Evolutionary conservation across 441 rosid genomes (phyloP).

Genomic region (Mallotus japonicus): DNA sequence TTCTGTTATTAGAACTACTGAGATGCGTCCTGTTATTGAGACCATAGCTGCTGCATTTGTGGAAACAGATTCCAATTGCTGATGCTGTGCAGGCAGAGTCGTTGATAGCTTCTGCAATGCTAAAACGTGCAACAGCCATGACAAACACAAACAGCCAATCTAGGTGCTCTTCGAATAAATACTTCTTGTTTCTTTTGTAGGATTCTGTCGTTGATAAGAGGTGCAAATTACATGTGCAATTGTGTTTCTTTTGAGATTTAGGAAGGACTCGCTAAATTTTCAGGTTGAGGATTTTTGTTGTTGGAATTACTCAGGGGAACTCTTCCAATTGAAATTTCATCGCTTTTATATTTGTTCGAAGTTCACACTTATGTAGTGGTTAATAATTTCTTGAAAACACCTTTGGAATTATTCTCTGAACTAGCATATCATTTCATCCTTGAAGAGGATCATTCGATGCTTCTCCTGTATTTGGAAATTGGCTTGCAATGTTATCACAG

Average conservation of each 20-base stretch:
- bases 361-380: neutral
- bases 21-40: slow-evolving; percentile 20
- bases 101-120: slow-evolving; percentile 66
- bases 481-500: neutral
- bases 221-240: neutral
- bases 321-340: neutral
- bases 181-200: no score
- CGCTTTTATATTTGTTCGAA: neutral
- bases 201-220: neutral
- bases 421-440: neutral
- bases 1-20: neutral
- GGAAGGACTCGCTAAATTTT: neutral
- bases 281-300: neutral
- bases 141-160: slow-evolving; percentile 84
- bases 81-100: slow-evolving; percentile 64
- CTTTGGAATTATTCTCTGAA: neutral
- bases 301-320: neutral
- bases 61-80: slow-evolving; percentile 47
- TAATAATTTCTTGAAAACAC: neutral
- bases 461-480: neutral
- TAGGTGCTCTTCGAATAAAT: slow-evolving; percentile 43
- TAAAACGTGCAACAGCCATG: slow-evolving; percentile 81
- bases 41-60: slow-evolving; percentile 16
- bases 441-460: neutral
- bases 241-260: neutral